These are phyloP conservation scores for Fusarium globosum DNA, from an alignment of 2,329 filamentous ascomycete genomes.

Conservation along the genomic window DNA sequence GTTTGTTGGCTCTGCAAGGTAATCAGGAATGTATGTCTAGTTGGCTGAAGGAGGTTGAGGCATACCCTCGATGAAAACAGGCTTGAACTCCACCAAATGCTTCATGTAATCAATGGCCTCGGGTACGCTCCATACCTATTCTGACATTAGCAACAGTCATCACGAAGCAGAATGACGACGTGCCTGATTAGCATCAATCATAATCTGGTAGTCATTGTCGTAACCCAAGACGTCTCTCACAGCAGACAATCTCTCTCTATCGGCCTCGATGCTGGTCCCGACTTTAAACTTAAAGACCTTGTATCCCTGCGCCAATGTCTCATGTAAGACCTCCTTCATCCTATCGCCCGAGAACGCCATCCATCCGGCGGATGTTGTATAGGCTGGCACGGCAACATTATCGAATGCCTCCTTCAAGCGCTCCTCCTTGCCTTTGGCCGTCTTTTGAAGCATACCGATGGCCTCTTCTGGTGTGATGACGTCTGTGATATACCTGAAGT, in stretches of 20 bases:
- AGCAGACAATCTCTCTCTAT: not conserved
- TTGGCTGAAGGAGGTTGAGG: too few relatives aligned
- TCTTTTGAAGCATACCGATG: not conserved
- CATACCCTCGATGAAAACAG: not conserved
- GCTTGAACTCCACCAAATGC: not conserved
- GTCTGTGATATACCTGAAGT: not conserved
- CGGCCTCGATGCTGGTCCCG: not conserved
- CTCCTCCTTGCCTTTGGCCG: not conserved
- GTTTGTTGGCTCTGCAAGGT: not conserved
- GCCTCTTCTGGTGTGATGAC: not conserved
- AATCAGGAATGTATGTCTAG: not conserved
- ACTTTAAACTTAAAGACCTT: slow-evolving; percentile 1
- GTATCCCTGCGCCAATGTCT: not conserved
- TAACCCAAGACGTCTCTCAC: not conserved
- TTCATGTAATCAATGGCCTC: not conserved
- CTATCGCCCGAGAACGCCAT: not conserved
- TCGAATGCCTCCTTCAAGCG: not conserved
- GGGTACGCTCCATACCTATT: not conserved
- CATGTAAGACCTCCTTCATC: not conserved
- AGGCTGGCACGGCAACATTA: not conserved
- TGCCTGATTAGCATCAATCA: not conserved
- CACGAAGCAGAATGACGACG: rapidly evolving
- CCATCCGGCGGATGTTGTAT: not conserved
- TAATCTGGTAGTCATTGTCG: not conserved
- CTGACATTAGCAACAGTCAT: not conserved